Base-by-base conservation (phyloP, 768 basidiomycete species). In the Suillus weaverae region DNA sequence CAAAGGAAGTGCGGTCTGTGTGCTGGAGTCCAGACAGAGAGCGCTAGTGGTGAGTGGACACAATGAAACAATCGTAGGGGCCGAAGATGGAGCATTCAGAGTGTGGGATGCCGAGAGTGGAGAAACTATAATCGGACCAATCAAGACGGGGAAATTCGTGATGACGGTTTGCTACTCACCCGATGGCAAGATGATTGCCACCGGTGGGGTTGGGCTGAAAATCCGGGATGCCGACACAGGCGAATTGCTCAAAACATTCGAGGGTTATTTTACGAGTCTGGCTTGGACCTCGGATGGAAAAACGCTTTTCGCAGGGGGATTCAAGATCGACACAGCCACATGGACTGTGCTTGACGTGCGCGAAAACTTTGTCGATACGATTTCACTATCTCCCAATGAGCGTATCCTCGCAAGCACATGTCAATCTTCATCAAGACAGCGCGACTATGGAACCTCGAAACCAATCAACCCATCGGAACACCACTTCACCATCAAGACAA, bases 381-480 rank as follows among this genome's bases (percentile, higher is more conserved):
- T 48, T 14, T 8, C 14, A 3, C 5, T 7, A 13, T 48, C 48
- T 48, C 22, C 22, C 13, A 26, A 50, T 50, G 13, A 4, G 6
- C 26, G 13, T 14, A 26, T 26, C 6, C 14, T 50, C 6, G 48
- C 48, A 50, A 4, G 5, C 6, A 7, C 13, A n/a, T n/a, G 14
- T 0, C 5, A 13, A 3, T 1, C 13, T 4, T 0, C 1, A 2
- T 5, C 13, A 14, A 6, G 13, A 48, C 22, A 26, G 6, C 3
- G 2, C 13, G 14, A 48, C 48, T 50, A 26, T 50, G 48, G 48
- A 50, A 50, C 13, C 6, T 26, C 5, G 14, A 50, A 26, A 26
- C 22, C 13, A 50, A 50, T 50, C 6, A 50, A 14, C 26, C 30
- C 9, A 53, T 53, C 5, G 16, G 18, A 11, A 18, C 51, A 32